phyloP scores from a whole-genome alignment of 1,139 yeast genomes.

The Spencermartinsiella ligniputridi region DNA sequence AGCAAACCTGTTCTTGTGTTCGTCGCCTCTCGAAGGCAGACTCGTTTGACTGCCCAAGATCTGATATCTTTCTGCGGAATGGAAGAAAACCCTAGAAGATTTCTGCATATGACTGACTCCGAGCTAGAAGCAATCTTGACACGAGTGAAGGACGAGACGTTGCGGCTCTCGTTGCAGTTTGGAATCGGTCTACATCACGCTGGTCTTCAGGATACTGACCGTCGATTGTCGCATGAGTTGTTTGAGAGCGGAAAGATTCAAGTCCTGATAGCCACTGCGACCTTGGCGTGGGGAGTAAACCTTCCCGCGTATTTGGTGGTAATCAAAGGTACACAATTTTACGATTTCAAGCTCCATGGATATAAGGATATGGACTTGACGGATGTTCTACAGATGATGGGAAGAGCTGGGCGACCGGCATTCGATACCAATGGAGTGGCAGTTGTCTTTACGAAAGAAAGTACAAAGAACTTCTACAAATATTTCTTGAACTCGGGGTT shows the following conservation, averaged over 20 bases:
- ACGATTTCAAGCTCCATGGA: constrained; percentile 75
- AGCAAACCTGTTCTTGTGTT: constrained; percentile 87
- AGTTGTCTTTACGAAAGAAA: constrained; percentile 86
- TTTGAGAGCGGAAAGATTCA: constrained; percentile 86
- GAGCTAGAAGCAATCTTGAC: constrained; percentile 63
- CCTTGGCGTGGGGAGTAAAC: constrained; percentile 97
- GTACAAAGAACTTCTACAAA: constrained; percentile 87
- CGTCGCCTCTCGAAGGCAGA: constrained; percentile 96
- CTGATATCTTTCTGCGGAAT: constrained; percentile 89
- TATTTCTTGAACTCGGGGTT: constrained; percentile 93
- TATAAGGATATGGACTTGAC: constrained; percentile 89
- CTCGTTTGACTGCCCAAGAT: constrained; percentile 90
- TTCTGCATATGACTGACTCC: constrained; percentile 68
- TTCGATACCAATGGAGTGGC: constrained; percentile 95
- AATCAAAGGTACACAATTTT: constrained; percentile 89
- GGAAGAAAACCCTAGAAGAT: constrained; percentile 89
- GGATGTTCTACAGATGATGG: constrained; percentile 88
- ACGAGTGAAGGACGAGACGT: constrained; percentile 83
- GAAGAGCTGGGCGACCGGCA: constrained; percentile 96
- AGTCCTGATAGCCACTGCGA: constrained; percentile 87
- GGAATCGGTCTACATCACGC: constrained; percentile 99
- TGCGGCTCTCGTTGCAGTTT: constrained; percentile 78
- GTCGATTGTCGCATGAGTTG: constrained; percentile 79
- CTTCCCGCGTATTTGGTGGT: constrained; percentile 92
- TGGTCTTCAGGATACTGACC: constrained; percentile 86